Evolutionary conservation across 306 rosid species (phyloP), one percentile per base, ranked within the genome.

Genomic region (Dalbergia cultrata): DNA sequence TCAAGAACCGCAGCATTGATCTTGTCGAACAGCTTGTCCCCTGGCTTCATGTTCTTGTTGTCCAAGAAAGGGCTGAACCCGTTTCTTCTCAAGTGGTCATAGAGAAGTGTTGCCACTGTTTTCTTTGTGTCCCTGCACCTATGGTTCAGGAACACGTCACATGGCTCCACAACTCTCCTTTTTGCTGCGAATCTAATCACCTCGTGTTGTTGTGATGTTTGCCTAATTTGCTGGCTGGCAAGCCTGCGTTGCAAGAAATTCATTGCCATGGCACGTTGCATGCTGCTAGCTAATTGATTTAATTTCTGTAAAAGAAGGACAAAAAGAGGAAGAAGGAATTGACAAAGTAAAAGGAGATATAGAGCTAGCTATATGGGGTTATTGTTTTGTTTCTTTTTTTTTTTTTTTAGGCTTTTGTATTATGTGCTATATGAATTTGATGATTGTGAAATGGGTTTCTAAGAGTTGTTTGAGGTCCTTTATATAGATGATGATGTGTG

Each of bases 71-170:
- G 91, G 6, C 81, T 65, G 4, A 88, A 56, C 3, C 89, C 87
- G 7, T 81, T 10, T 8, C 86, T 57, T 6, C 75, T 41, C 35
- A 95, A 86, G 65, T 90, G 85, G 58, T 95, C 94, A 22, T 95
- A 95, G 0, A 95, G 88, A 80, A 90, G 43, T 4, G 92, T 85
- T 1, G 92, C 94, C 13, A 95, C 73, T 0, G 96, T 93, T 72
- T 79, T 80, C 50, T 95, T 93, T 0, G 99, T 95, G 88, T 95
- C 99, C 3, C 82, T 64, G 47, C 97, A 87, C 67, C 98, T 79
- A 3, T 93, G 99, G 68, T 95, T 95, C 0, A 95, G 80, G 84
- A 95, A 95, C 59, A 93, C 96, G 26, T 93, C 97, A 19, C 94
- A 92, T 4, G 88, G 87, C 19, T 81, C 85, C 16, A 16, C 14